Evolutionary conservation across 306 rosid genomes (phyloP).

Genomic region (Boehmeria nivea): DNA sequence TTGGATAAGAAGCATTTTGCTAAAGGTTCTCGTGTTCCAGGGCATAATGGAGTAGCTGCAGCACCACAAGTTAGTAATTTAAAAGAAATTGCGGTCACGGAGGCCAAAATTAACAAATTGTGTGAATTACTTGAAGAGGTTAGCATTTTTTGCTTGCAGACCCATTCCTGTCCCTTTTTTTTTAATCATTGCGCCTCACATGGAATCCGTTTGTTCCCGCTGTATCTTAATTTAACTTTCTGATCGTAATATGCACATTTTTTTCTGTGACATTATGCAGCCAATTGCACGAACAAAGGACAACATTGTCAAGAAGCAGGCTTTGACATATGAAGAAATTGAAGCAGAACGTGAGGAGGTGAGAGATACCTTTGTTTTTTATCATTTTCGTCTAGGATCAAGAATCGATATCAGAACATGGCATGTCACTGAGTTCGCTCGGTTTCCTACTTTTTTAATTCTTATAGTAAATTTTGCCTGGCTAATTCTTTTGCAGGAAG

Average conservation of each 20-base stretch:
- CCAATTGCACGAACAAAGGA: slow-evolving; percentile 77
- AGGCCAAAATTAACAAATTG: slow-evolving; percentile 61
- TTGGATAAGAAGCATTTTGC: slow-evolving; percentile 87
- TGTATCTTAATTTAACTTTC: neutral
- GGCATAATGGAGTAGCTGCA: slow-evolving; percentile 46
- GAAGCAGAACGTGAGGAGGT: slow-evolving; percentile 97
- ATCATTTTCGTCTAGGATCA: neutral
- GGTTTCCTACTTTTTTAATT: neutral
- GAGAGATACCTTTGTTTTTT: slow-evolving; percentile 23
- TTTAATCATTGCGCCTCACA: neutral
- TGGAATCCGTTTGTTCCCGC: neutral
- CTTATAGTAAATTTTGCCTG: slow-evolving; percentile 4
- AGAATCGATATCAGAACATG: neutral
- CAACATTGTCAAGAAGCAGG: slow-evolving; percentile 90
- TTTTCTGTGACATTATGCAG: slow-evolving; percentile 41
- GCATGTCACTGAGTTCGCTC: neutral
- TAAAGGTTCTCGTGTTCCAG: slow-evolving; percentile 50
- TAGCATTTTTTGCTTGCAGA: slow-evolving; percentile 25
- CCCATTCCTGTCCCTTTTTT: neutral
- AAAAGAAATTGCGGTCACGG: slow-evolving; percentile 73
- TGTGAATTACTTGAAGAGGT: slow-evolving; percentile 79
- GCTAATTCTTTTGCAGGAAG: slow-evolving; percentile 54
- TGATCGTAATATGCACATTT: too few relatives aligned
- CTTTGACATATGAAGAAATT: slow-evolving; percentile 91
- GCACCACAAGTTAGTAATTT: slow-evolving; percentile 45